These are phyloP conservation scores for Tricholoma flavovirens DNA, from an alignment of 768 basidiomycete species.

Conservation along the genomic window DNA sequence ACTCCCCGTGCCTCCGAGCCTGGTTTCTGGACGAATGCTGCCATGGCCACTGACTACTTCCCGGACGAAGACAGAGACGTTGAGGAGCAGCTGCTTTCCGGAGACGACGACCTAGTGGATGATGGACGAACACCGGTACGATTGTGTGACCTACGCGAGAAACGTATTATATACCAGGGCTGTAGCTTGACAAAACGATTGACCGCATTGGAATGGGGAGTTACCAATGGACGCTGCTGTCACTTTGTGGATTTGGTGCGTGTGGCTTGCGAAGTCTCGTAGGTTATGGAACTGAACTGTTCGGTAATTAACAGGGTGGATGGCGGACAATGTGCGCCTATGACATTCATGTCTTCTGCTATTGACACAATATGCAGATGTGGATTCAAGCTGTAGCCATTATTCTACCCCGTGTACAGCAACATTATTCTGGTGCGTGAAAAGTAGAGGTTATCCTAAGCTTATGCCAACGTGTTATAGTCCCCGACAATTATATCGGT, in stretches of 20 bases:
- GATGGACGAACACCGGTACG: constrained; percentile 48
- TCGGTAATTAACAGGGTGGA: constrained; percentile 58
- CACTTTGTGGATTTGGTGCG: constrained; percentile 86
- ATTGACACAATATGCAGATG: constrained; percentile 55
- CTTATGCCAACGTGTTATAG: constrained; percentile 26
- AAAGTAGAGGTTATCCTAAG: background rate
- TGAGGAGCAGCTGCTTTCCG: constrained; percentile 28
- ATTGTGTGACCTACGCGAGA: background rate
- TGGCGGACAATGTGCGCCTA: constrained; percentile 79
- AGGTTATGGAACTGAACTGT: background rate
- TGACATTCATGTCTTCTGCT: constrained; percentile 4
- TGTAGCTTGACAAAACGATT: constrained; percentile 72
- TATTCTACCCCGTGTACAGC: constrained; percentile 93
- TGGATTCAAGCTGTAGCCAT: constrained; percentile 91
- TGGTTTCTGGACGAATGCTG: constrained; percentile 39
- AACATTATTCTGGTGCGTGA: constrained; percentile 67
- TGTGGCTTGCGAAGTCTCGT: constrained; percentile 3
- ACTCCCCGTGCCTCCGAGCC: constrained; percentile 38
- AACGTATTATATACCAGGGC: background rate
- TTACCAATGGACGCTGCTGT: constrained; percentile 79
- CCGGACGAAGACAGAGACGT: constrained; percentile 33
- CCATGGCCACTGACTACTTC: constrained; percentile 32
- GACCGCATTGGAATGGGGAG: constrained; percentile 90
- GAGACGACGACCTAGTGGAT: constrained; percentile 19
- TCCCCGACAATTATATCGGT: constrained; percentile 74